Conservation (phyloP, 768 basidiomycete species). For the Rhodosporidiobolus odoratus region DNA sequence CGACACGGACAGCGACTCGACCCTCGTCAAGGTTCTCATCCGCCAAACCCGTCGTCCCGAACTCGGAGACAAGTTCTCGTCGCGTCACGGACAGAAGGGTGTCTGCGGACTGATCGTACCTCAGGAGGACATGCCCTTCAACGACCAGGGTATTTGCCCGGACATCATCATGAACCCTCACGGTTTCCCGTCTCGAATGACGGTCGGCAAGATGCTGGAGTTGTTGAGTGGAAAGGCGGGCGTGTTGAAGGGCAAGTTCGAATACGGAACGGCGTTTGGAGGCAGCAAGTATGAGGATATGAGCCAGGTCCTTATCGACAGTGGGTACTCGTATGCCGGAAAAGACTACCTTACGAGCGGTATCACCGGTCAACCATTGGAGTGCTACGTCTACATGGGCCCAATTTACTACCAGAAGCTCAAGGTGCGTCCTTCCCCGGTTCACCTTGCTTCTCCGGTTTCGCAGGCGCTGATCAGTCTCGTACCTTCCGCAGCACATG, state of each 20-base stretch:
- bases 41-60: slow-evolving; percentile 95
- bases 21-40: slow-evolving; percentile 92
- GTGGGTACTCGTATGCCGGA: slow-evolving; percentile 95
- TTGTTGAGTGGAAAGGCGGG: slow-evolving; percentile 94
- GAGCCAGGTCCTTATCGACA: slow-evolving; percentile 88
- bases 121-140: slow-evolving; percentile 99
- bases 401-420: slow-evolving; percentile 71
- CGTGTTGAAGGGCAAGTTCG: slow-evolving; percentile 77
- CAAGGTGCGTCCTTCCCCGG: slow-evolving; percentile 46
- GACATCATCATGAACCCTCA: slow-evolving; percentile 99
- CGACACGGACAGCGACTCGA: slow-evolving; percentile 85
- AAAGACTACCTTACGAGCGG: slow-evolving; percentile 99
- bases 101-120: slow-evolving; percentile 98
- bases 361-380: slow-evolving; percentile 91
- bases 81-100: slow-evolving; percentile 96
- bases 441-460: slow-evolving; percentile 29
- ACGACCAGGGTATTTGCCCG: slow-evolving; percentile 81
- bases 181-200: slow-evolving; percentile 92
- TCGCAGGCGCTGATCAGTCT: not conserved
- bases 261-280: slow-evolving; percentile 94
- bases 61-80: slow-evolving; percentile 97
- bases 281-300: slow-evolving; percentile 99
- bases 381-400: slow-evolving; percentile 97
- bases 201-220: slow-evolving; percentile 99
- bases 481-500: slow-evolving; percentile 74